Base-by-base conservation (phyloP, 306 rosid genomes). In the Quercus berberidifolia region DNA sequence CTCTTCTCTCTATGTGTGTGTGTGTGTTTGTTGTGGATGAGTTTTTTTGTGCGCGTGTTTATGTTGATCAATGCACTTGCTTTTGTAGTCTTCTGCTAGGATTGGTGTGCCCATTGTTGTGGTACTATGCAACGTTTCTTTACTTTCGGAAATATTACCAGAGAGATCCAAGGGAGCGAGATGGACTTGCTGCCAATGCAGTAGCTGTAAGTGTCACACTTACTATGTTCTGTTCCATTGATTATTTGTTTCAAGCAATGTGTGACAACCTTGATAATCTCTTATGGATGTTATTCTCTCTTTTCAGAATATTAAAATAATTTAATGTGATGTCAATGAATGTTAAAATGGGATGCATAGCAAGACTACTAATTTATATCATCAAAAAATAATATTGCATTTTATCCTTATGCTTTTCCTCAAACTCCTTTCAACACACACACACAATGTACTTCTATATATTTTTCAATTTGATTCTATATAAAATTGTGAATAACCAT, bases 161-260 rank as follows among this genome's bases (percentile, higher is more conserved):
- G 74, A 92, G 86, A 85, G 99, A 94, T 86, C 99, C 99, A 31
- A 90, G 99, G 84, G 99, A 94, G 73, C 87, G 99, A 25, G 97
- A 97, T 17, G 99, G 97, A 21, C 82, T 94, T 13, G 99, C 97
- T 52, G 95, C 99, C 62, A 91, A 97, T 78, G 93, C 97, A 74
- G 84, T 92, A 68, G 93, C 97, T 79, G 99, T 94, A 94, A 88
- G 72, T 67, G 6, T 33, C 25, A 28, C 72, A 1, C 71, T 65
- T 43, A 31, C 15, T 17, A 18, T 65, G 49, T 7, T 65, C 25
- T 31, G 23, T 33, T 63, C 35, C 20, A 5, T 28, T 26, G 20
- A 17, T 63, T 31, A 18, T 6, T 65, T 65, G 25, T 65, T 31
- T 17, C 71, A 3, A 30, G 5, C 2, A 12, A 25, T 58, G 30